These are phyloP conservation scores for Globisporangium cederbergense DNA, from an alignment of 352 stramenopile species.

Conservation along the genomic window DNA sequence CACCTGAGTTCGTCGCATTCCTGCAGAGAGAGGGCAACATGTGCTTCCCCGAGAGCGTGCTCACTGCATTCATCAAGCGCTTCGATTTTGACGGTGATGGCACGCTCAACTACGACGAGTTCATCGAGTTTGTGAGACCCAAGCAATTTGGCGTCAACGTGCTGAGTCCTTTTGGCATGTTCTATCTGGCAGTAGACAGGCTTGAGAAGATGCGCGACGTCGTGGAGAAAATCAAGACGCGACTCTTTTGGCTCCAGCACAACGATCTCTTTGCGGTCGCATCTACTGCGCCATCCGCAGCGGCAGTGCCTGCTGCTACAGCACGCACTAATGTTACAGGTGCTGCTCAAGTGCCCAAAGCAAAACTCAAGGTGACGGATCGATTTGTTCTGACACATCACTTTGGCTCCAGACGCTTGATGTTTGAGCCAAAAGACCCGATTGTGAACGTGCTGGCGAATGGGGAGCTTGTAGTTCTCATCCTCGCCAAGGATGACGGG, in stretches of 20 bases:
- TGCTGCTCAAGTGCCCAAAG: background rate
- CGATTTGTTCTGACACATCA: constrained; percentile 32
- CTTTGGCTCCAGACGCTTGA: constrained; percentile 30
- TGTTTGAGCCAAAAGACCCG: constrained; percentile 19
- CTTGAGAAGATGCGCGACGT: constrained; percentile 26
- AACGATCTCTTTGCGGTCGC: constrained; percentile 35
- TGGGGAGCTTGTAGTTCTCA: constrained; percentile 42
- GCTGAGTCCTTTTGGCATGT: constrained; percentile 45
- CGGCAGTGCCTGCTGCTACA: background rate
- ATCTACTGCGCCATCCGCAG: constrained; percentile 8
- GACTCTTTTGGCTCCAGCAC: constrained; percentile 60
- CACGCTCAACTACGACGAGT: constrained; percentile 42
- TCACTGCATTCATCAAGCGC: constrained; percentile 38
- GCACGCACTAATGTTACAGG: background rate
- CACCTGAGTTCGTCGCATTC: constrained; percentile 31
- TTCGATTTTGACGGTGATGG: constrained; percentile 47
- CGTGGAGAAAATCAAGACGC: constrained; percentile 36
- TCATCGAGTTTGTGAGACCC: constrained; percentile 36
- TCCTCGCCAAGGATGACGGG: constrained; percentile 9
- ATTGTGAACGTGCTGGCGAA: constrained; percentile 29
- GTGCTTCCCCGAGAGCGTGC: constrained; percentile 26
- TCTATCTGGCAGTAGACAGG: constrained; percentile 29
- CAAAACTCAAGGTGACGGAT: constrained; percentile 37
- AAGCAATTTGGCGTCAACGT: constrained; percentile 44
- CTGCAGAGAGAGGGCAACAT: constrained; percentile 28